Evolutionary conservation across 306 rosid genomes (phyloP).

Genomic region (Cajanus cajan): DNA sequence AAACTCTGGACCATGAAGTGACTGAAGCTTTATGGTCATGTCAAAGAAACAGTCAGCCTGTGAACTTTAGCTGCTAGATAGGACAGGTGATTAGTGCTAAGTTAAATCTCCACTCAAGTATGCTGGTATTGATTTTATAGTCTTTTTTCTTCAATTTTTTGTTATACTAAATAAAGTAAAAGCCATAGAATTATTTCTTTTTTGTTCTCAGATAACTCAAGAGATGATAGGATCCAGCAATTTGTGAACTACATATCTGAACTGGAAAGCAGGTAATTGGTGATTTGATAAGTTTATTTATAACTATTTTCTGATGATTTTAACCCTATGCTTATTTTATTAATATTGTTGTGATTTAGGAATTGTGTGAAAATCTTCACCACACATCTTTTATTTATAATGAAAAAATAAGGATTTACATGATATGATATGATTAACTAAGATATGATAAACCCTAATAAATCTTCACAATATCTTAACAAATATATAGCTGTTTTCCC

Average conservation of each 20-base stretch:
- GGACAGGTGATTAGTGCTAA: not conserved
- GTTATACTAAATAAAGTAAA: constrained; percentile 18
- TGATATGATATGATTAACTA: too few relatives aligned
- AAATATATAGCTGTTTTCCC: not conserved
- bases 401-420: too few relatives aligned
- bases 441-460: too few relatives aligned
- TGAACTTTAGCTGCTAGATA: constrained; percentile 5
- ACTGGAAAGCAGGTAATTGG: constrained; percentile 67
- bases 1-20: constrained; percentile 13
- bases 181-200: constrained; percentile 15
- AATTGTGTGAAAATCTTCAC: too few relatives aligned
- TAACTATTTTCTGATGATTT: constrained; percentile 14
- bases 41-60: not conserved
- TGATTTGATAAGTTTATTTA: constrained; percentile 20
- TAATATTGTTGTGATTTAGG: too few relatives aligned
- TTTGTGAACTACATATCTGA: constrained; percentile 85
- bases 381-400: too few relatives aligned
- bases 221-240: constrained; percentile 68
- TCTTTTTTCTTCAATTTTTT: constrained; percentile 15
- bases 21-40: constrained; percentile 14
- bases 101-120: constrained; percentile 8
- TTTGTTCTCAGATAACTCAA: constrained; percentile 53
- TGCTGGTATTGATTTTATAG: constrained; percentile 13
- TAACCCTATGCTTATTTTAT: constrained; percentile 5
- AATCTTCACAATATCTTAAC: too few relatives aligned